Conservation (phyloP, 202 grass and related monocot species). For the Schoenoplectus triqueter region DNA sequence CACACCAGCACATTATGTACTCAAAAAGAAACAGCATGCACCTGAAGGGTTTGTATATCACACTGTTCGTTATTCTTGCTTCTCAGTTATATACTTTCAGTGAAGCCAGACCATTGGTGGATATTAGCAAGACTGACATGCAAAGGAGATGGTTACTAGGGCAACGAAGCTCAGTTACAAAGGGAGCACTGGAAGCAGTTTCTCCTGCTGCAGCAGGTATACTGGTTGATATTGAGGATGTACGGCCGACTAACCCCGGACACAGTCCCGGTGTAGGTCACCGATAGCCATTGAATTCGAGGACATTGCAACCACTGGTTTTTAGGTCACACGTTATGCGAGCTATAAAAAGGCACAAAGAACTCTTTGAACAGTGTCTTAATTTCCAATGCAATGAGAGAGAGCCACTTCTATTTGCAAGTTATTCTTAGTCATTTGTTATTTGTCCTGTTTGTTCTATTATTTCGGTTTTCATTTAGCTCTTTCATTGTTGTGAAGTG, state of each 20-base stretch:
- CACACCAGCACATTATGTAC: background rate
- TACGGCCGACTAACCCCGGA: slow-evolving; percentile 44
- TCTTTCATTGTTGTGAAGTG: background rate
- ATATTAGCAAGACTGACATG: slow-evolving; percentile 15
- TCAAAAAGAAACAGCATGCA: slow-evolving; percentile 11
- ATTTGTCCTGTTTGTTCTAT: slow-evolving; percentile 10
- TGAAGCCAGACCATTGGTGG: slow-evolving; percentile 21
- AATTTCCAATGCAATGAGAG: too few relatives aligned
- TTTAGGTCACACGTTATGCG: background rate
- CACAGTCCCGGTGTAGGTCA: slow-evolving; percentile 60
- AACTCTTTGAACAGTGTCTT: too few relatives aligned
- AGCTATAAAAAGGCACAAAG: background rate
- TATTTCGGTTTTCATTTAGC: background rate
- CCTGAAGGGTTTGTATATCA: background rate
- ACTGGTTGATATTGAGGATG: slow-evolving; percentile 24
- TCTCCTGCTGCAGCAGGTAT: slow-evolving; percentile 20
- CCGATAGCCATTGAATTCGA: background rate
- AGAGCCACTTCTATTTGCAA: background rate
- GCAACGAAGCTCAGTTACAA: background rate
- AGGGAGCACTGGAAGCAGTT: background rate
- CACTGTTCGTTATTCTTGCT: background rate
- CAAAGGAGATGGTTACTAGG: slow-evolving; percentile 9
- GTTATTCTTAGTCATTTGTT: slow-evolving; percentile 24
- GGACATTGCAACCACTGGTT: background rate
- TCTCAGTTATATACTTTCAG: slow-evolving; percentile 1